Evolutionary conservation across 2,329 filamentous ascomycete species (phyloP).

Genomic region (Emericellopsis atlantica): DNA sequence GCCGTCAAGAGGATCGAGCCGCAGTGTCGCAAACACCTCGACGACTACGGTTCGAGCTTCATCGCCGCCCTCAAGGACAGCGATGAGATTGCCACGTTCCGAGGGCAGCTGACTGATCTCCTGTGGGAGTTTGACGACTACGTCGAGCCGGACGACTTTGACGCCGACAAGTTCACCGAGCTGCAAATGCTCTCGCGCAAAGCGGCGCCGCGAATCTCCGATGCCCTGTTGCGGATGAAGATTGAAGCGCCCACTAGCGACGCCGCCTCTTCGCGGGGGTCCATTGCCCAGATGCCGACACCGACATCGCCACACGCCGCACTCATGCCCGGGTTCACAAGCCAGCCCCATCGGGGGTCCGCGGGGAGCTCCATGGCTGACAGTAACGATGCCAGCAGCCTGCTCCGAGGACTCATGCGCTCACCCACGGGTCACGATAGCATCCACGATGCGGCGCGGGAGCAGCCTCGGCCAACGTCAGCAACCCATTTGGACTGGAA

Average conservation of each 20-base stretch:
- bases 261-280: constrained; percentile 5
- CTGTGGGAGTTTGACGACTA: constrained; percentile 47
- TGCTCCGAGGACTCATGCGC: constrained; percentile 13
- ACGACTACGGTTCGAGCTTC: constrained; percentile 36
- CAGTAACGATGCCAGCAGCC: constrained; percentile 14
- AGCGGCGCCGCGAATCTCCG: constrained; percentile 32
- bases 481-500: constrained; percentile 34
- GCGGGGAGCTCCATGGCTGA: constrained; percentile 6
- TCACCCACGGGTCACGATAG: neutral
- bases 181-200: constrained; percentile 34
- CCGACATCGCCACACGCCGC: constrained; percentile 2
- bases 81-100: constrained; percentile 35
- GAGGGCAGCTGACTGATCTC: constrained; percentile 32
- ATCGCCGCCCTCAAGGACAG: constrained; percentile 39
- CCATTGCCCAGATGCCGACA: constrained; percentile 6
- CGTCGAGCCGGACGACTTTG: constrained; percentile 34
- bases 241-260: constrained; percentile 21
- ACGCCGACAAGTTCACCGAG: constrained; percentile 33
- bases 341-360: neutral
- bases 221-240: constrained; percentile 41
- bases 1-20: constrained; percentile 37
- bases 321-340: constrained; percentile 3
- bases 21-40: constrained; percentile 32
- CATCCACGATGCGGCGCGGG: constrained; percentile 3
- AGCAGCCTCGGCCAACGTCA: constrained; percentile 20